Base-by-base conservation (phyloP, 2,329 filamentous ascomycete genomes). In the Neocatenulostroma microsporum region DNA sequence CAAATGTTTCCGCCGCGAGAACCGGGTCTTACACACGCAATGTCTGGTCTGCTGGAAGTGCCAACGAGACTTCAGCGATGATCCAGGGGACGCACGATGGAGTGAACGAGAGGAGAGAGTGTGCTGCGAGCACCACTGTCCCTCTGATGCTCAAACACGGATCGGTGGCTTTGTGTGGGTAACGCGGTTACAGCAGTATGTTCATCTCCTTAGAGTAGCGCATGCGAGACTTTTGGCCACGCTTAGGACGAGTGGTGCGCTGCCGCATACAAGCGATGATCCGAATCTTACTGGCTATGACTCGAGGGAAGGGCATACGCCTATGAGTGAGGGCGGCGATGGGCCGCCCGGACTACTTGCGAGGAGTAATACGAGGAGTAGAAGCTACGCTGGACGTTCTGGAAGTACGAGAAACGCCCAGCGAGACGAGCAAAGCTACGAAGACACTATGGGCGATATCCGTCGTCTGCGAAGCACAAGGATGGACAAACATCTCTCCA, bases 361-460 rank as follows among this genome's bases (percentile, higher is more conserved):
- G 18, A 71, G 73, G 35, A 71, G 78, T 6, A 81, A 84, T 46
- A 76, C 74, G 13, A 73, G 84, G 37, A 87, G 86, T 13, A 85
- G 81, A 51, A 85, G 82, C 2, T 82, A 81, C 57, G 76, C 76
- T 30, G 81, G 78, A 17, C 74, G 76, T 13, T 61, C 61, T 44
- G 62, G 70, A 39, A 67, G 64, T 37, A 78, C 80, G 34, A 8
- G 26, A 19, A 14, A 9, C 7, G 21, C 13, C 13, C n/a, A 77
- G 39, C 47, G 43, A 19, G 29, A 32, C 25, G 58, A 80, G 52
- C 85, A 83, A 34, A 86, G 84, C 19, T 91, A 96, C 57, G 89
- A 96, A 66, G 93, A 88, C 64, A 94, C 89, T 30, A 80, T 98
- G 49, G 93, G 91, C 48, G 91, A 98, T 62, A 91, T 98, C 57